phyloP scores from a whole-genome alignment of 1,139 yeast genomes.

The Geotrichum fermentans region DNA sequence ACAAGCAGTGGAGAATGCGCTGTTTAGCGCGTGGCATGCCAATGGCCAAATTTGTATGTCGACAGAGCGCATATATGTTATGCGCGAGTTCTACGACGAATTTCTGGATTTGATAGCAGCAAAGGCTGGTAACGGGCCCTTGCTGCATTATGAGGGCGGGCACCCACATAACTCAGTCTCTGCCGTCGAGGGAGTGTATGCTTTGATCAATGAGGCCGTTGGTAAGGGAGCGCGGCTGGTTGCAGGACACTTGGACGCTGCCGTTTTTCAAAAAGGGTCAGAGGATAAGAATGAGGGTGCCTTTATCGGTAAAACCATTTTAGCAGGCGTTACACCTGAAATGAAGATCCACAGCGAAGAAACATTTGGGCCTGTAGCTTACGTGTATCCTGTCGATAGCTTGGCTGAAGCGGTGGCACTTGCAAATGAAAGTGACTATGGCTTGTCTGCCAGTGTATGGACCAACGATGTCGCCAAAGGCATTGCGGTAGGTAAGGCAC shows the following conservation, averaged over 20 bases:
- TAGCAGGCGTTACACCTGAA: slow-evolving; percentile 38
- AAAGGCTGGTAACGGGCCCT: not conserved
- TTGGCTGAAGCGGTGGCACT: slow-evolving; percentile 32
- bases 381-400: slow-evolving; percentile 37
- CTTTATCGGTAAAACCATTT: slow-evolving; percentile 28
- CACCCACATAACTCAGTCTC: slow-evolving; percentile 35
- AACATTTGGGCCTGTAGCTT: slow-evolving; percentile 49
- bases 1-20: slow-evolving; percentile 42
- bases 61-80: slow-evolving; percentile 69
- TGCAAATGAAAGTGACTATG: slow-evolving; percentile 39
- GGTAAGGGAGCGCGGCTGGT: slow-evolving; percentile 42
- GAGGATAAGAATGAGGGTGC: slow-evolving; percentile 2
- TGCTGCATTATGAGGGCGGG: slow-evolving; percentile 12
- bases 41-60: slow-evolving; percentile 86
- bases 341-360: slow-evolving; percentile 41
- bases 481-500: slow-evolving; percentile 37
- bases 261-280: slow-evolving; percentile 30
- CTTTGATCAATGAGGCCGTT: slow-evolving; percentile 43
- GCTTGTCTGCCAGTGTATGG: slow-evolving; percentile 49
- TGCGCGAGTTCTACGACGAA: slow-evolving; percentile 53
- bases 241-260: slow-evolving; percentile 25
- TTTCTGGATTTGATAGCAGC: slow-evolving; percentile 42
- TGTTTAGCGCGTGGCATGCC: slow-evolving; percentile 76
- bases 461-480: slow-evolving; percentile 39
- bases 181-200: slow-evolving; percentile 33